Evolutionary conservation across 2,329 filamentous ascomycete genomes (phyloP), one percentile per base, ranked within the genome.

Genomic region (Clonostachys sp.): DNA sequence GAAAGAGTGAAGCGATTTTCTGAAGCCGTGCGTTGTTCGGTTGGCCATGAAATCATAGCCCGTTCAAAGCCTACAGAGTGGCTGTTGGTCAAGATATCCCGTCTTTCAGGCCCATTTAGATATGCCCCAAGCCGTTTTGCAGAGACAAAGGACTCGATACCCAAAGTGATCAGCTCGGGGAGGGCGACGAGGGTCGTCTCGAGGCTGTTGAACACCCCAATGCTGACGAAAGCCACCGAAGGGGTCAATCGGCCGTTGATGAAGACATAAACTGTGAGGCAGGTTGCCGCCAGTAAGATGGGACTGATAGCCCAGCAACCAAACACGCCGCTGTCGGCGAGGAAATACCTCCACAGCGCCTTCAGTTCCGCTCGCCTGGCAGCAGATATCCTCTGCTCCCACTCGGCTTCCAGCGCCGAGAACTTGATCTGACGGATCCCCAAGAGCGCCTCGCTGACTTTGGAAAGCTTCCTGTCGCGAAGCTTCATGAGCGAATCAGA

Each of bases 351-450:
- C 81, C 86, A 88, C 35, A 89, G 75, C 18, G 80, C 80, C 6
- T 67, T 64, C 9, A 92, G 73, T 60, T 92, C 89, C 42, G 75
- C 78, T 41, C 83, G 77, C 57, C 89, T 75, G 79, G 51, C 76
- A 63, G 51, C 75, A 65, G 60, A 51, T 40, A 94, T 87, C 50
- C 84, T 86, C n/a, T 75, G 72, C 61, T 90, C 81, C 88, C 89
- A 92, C 55, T 87, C 81, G 17, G 72, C 67, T 62, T 92, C 89
- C 3, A 90, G 66, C 1, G 88, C 88, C 1, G 87, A 86, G 55
- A 92, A 91, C 59, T 92, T 92, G 67, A 94, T 89, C 63, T 94
- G 89, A 2, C 87, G 80, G 52, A 92, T 91, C 8, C 88, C 88
- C 55, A 87, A 80, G 2, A 94, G 67, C 1, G 85, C 86, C 62